Conservation (phyloP, 2,329 filamentous ascomycete genomes). For the Coleophoma cylindrospora region DNA sequence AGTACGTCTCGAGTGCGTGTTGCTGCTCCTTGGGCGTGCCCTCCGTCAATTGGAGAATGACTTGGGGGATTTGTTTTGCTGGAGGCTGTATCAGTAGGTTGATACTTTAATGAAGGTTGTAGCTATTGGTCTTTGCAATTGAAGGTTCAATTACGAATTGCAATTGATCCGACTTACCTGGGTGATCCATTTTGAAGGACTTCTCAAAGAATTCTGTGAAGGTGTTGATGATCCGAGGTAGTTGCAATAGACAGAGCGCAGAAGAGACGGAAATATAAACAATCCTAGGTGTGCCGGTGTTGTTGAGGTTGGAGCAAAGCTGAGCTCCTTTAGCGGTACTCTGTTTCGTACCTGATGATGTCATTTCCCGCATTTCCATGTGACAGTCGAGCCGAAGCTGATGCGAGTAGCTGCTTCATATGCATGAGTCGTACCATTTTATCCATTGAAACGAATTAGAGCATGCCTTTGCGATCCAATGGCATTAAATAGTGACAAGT, state of each 20-base stretch:
- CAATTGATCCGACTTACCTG: constrained; percentile 27
- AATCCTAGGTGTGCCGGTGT: too few relatives aligned
- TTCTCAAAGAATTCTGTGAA: not conserved
- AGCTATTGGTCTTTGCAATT: too few relatives aligned
- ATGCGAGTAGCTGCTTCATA: not conserved
- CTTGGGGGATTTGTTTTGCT: constrained; percentile 54
- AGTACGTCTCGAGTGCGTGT: constrained; percentile 64
- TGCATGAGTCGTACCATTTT: too few relatives aligned
- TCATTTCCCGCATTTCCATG: not conserved
- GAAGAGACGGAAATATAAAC: not conserved
- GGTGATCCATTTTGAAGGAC: constrained; percentile 32
- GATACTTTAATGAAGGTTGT: too few relatives aligned
- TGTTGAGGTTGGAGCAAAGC: too few relatives aligned
- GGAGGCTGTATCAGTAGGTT: constrained; percentile 9
- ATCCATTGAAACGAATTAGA: too few relatives aligned
- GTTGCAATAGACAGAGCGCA: not conserved
- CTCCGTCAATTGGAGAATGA: constrained; percentile 67
- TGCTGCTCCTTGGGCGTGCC: constrained; percentile 62
- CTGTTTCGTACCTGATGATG: not conserved
- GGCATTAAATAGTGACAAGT: too few relatives aligned
- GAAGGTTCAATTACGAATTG: too few relatives aligned
- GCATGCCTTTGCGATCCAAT: too few relatives aligned
- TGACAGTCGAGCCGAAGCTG: not conserved
- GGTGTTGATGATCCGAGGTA: not conserved
- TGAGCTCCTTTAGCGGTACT: not conserved